Evolutionary conservation across 768 basidiomycete genomes (phyloP), one percentile per base, ranked within the genome.

Genomic region (Roridomyces roridus): DNA sequence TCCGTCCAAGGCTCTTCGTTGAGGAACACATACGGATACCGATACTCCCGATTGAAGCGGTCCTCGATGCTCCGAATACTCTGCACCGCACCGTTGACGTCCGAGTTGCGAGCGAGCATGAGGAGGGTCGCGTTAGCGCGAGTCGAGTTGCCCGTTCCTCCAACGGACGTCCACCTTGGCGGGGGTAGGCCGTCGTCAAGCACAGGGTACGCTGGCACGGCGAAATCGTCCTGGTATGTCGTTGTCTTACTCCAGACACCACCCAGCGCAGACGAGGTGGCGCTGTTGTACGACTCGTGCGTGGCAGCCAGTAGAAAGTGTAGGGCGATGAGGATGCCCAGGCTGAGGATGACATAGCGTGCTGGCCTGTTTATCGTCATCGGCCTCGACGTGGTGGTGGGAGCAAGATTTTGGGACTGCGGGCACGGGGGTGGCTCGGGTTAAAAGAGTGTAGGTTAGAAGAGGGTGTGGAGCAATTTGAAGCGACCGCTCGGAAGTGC

Each of bases 1-100:
- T 87, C 85, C n/a, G 84, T 79, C 69, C 94, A 95, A 0, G 81
- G 80, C 59, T 83, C 85, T 52, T 96, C 93, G 65, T 96, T 96
- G 60, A 96, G 77, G 72, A 96, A 87, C 31, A 92, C 87, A 73
- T 92, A 96, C 5, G 92, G 91, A 66, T 96, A 96, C 31, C 79
- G 74, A 60, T 85, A 88, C 61, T 82, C 83, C 51, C 80, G 77
- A 72, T 96, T 96, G 72, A 95, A 96, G 43, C 88, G 76, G 63
- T 89, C 86, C 74, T 96, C 94, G 63, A 93, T 77, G 70, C 88
- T 84, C 65, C 85, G 83, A 63, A 95, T 85, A 65, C 88, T 90
- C 57, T 75, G 77, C 53, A 91, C 75, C 39, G 89, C 84, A 5
- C 80, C 79, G 23, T 80, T 64, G 17, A 89, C 59, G 65, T 92